These are phyloP conservation scores for Coccomyxa subellipsoidea DNA, from an alignment of 163 green algal genomes.

Conservation along the genomic window DNA sequence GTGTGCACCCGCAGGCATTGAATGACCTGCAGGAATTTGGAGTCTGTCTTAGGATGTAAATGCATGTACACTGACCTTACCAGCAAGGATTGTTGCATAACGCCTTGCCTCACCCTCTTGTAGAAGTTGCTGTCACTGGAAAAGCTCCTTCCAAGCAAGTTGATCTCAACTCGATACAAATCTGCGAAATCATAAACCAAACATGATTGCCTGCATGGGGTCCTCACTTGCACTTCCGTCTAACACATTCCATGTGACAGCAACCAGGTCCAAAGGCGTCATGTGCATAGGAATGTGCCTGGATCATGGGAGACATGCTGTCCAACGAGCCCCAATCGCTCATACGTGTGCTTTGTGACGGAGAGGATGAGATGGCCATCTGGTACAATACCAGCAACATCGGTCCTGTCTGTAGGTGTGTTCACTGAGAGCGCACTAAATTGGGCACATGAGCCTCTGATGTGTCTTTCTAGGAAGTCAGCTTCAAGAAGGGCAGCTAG, in stretches of 20 bases:
- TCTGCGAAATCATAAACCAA: not conserved
- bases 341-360: slow-evolving; percentile 7
- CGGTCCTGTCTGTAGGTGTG: not conserved
- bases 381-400: not conserved
- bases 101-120: slow-evolving; percentile 6
- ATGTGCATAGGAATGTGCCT: not conserved
- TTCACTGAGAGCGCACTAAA: not conserved
- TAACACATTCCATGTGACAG: no score
- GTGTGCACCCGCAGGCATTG: not conserved
- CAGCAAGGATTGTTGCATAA: not conserved
- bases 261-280: no score
- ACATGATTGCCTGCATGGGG: no score
- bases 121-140: not conserved
- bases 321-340: slow-evolving; percentile 14
- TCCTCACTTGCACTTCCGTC: no score
- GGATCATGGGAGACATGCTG: not conserved
- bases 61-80: not conserved
- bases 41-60: no score
- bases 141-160: slow-evolving; percentile 6
- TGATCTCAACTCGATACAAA: not conserved
- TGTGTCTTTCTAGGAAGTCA: not conserved
- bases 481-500: not conserved
- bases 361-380: slow-evolving; percentile 3
- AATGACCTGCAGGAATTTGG: not conserved
- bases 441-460: not conserved